Percentiles rank a stretch among this genome's conserved stretches.
Evolutionary conservation across 495 filamentous ascomycete species (phyloP).

Genomic region (Hypoxylon fragiforme): DNA sequence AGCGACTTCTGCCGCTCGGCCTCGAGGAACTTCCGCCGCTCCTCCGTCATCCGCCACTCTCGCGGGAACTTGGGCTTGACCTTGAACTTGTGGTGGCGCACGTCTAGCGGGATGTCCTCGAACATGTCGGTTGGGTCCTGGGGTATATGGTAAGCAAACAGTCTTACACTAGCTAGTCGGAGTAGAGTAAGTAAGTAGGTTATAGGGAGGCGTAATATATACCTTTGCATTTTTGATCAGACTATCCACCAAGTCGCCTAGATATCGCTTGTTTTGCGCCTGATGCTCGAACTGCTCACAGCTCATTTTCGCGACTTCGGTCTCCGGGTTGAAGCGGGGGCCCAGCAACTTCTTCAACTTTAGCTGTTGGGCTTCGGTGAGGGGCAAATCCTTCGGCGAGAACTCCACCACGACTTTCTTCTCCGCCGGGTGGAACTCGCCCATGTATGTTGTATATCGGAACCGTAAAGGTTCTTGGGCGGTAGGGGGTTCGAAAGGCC

Average conservation of each 20-base stretch:
- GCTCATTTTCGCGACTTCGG: conserved; percentile 82
- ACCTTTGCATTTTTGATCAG: conserved; percentile 77
- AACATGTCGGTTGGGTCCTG: conserved; percentile 77
- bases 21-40: conserved; percentile 66
- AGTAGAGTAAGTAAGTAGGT: not conserved
- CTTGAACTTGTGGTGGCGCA: conserved; percentile 80
- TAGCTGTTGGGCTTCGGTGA: conserved; percentile 66
- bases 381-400: conserved; percentile 63
- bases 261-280: conserved; percentile 94
- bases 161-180: not conserved
- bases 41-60: conserved; percentile 75
- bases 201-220: conserved; percentile 26
- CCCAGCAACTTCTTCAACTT: conserved; percentile 90
- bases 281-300: conserved; percentile 84
- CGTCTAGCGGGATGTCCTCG: conserved; percentile 86
- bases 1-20: conserved; percentile 56
- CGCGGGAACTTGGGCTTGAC: conserved; percentile 72
- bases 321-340: conserved; percentile 86
- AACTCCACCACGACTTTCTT: conserved; percentile 94
- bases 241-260: conserved; percentile 74
- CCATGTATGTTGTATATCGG: conserved; percentile 96
- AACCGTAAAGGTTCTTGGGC: conserved; percentile 75
- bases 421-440: conserved; percentile 88
- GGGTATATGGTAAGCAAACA: conserved; percentile 15
- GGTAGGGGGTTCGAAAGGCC: conserved; percentile 74